phyloP scores from a whole-genome alignment of 1,139 yeast species.

The Candida buenavistaensis region DNA sequence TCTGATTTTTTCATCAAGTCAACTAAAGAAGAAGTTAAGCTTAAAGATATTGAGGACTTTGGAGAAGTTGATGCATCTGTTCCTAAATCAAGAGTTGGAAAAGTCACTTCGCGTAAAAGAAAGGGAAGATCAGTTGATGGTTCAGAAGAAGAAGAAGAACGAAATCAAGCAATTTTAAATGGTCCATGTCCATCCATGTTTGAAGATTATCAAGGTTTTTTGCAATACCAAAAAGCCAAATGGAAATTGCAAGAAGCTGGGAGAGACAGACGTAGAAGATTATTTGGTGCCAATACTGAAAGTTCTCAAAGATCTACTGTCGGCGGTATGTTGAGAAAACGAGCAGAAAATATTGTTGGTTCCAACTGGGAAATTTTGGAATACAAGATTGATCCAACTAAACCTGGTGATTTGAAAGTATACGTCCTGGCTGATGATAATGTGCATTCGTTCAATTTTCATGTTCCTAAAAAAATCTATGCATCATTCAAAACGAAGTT shows the following conservation, averaged over 20 bases:
- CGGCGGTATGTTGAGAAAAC: constrained; percentile 69
- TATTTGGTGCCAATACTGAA: constrained; percentile 70
- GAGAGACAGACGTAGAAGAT: constrained; percentile 66
- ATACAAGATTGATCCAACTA: constrained; percentile 54
- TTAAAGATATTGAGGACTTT: constrained; percentile 76
- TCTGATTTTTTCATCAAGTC: constrained; percentile 54
- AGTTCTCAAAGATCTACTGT: constrained; percentile 52
- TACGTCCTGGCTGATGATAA: constrained; percentile 68
- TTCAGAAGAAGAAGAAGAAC: constrained; percentile 43
- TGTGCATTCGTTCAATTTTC: constrained; percentile 71
- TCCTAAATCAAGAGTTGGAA: constrained; percentile 43
- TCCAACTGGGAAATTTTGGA: constrained; percentile 85
- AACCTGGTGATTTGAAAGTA: constrained; percentile 77
- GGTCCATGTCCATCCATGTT: constrained; percentile 69
- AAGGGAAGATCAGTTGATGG: constrained; percentile 38
- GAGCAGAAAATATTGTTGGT: constrained; percentile 76
- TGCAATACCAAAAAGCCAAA: constrained; percentile 75
- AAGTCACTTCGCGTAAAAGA: constrained; percentile 50
- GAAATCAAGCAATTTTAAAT: constrained; percentile 45
- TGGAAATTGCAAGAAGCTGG: constrained; percentile 80
- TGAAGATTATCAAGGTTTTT: constrained; percentile 74
- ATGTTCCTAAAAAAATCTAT: constrained; percentile 72
- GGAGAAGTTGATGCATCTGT: constrained; percentile 36
- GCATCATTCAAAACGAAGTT: constrained; percentile 60
- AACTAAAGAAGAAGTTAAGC: constrained; percentile 29